Base-by-base conservation (phyloP, 257 asterid species). In the Linderniella brevidens region DNA sequence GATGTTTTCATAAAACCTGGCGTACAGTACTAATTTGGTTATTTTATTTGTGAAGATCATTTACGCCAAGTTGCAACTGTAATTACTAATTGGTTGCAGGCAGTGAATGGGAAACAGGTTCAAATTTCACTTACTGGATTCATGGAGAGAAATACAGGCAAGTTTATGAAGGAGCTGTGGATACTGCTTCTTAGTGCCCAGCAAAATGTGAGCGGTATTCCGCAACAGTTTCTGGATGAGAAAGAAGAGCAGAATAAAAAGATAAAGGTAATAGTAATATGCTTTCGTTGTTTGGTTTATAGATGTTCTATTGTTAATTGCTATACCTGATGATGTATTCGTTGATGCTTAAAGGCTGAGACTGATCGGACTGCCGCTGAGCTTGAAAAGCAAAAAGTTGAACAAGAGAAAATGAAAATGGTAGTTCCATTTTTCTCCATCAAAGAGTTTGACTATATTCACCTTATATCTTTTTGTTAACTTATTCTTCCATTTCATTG, bases 121-220 rank as follows among this genome's bases (percentile, higher is more conserved):
- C 99, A 90, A 61, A 90, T 90, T 60, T 61, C 76, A 52, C 93
- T 90, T 45, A 85, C 99, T 59, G 99, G 99, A 47, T 90, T 90
- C 64, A 81, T 90, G 99, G 99, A 90, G 76, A 85, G 96, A 65
- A 90, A 90, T 64, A 90, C 99, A 4, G 94, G 82, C 15, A 90
- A 90, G 79, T 85, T 90, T 56, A 90, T 90, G 96, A 90, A 85
- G 60, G 99, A 90, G 85, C 86, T 90, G 15, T 90, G 99, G 99
- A 38, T 20, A 6, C 61, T 90, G 64, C 92, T 90, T 56, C 69
- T 90, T 40, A 85, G 96, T 74, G 99, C 99, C 11, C 92, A 85
- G 66, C 77, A 73, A 50, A 90, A 85, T 57, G 73, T 68, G 19
- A 90, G 96, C 56, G 99, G 96, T 38, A 92, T 90, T 17, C 99